These are phyloP conservation scores for Fermentozyma sake DNA, from an alignment of 1,139 yeast species.

Conservation along the genomic window DNA sequence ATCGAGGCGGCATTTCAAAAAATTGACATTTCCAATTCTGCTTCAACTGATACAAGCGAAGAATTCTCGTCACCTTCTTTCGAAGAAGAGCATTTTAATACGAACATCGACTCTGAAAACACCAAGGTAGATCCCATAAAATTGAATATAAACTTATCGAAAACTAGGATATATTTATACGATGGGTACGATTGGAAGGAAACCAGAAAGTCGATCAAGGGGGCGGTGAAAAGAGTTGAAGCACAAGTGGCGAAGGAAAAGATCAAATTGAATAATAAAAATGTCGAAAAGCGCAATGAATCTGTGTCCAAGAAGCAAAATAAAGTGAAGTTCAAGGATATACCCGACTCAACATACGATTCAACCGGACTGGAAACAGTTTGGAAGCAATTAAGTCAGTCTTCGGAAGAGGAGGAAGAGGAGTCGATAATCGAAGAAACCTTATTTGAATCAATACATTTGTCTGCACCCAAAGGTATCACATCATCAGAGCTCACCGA, in stretches of 20 bases:
- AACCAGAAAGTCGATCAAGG: slow-evolving; percentile 62
- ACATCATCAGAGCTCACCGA: slow-evolving; percentile 45
- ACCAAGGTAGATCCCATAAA: slow-evolving; percentile 23
- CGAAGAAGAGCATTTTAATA: slow-evolving; percentile 47
- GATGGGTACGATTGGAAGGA: slow-evolving; percentile 95
- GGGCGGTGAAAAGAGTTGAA: slow-evolving; percentile 61
- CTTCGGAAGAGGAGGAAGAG: slow-evolving; percentile 17
- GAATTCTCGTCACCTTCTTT: slow-evolving; percentile 10
- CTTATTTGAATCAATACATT: slow-evolving; percentile 66
- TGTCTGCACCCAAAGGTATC: slow-evolving; percentile 42
- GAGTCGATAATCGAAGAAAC: slow-evolving; percentile 51
- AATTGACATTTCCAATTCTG: slow-evolving; percentile 1
- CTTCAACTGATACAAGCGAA: background rate
- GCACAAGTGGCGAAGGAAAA: slow-evolving; percentile 29
- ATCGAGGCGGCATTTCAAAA: slow-evolving; percentile 4
- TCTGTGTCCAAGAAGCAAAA: background rate
- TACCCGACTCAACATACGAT: background rate
- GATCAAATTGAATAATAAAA: slow-evolving; percentile 3
- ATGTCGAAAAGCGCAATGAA: background rate
- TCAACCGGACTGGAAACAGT: slow-evolving; percentile 4
- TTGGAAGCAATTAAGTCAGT: too few species aligned
- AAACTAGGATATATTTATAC: slow-evolving; percentile 51
- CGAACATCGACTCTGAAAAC: slow-evolving; percentile 2
- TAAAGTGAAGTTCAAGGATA: background rate
- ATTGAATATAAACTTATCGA: slow-evolving; percentile 32